Evolutionary conservation across 345 rosid genomes (phyloP).

Genomic region (Salix viminalis): DNA sequence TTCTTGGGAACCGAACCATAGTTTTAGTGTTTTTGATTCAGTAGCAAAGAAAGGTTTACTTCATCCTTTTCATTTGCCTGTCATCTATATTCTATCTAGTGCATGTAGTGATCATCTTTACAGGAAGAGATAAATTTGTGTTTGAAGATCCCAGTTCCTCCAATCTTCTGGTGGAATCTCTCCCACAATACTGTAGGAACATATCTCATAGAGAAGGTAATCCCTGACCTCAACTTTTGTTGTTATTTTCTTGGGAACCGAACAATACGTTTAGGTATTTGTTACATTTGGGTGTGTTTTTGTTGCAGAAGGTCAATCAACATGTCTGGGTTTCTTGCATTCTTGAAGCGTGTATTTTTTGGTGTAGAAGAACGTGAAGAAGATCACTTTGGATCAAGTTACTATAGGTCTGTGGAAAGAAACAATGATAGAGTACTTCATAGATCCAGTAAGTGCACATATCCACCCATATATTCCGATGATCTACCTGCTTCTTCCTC

Average conservation of each 20-base stretch:
- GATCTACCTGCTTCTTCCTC: background rate
- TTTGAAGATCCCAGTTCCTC: background rate
- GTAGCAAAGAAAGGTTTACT: no score
- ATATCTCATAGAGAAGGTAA: background rate
- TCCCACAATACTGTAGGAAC: background rate
- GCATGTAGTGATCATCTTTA: background rate
- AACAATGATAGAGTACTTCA: background rate
- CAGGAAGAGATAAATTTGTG: background rate
- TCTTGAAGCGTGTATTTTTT: conserved; percentile 20
- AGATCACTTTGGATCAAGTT: background rate
- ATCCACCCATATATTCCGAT: background rate
- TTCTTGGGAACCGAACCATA: background rate
- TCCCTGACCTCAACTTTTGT: background rate
- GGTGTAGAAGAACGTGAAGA: conserved; percentile 3
- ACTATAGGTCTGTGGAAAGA: background rate
- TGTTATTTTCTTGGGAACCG: background rate
- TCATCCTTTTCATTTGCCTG: no score
- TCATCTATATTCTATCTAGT: no score
- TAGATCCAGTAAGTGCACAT: background rate
- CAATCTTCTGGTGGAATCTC: background rate
- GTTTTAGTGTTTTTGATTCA: no score
- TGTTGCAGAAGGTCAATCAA: background rate
- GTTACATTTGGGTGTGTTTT: background rate
- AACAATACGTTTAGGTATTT: background rate
- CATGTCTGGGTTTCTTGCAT: conserved; percentile 19